Evolutionary conservation across 1,284 basidiomycete species (phyloP).

Genomic region (Sporisorium reilianum): DNA sequence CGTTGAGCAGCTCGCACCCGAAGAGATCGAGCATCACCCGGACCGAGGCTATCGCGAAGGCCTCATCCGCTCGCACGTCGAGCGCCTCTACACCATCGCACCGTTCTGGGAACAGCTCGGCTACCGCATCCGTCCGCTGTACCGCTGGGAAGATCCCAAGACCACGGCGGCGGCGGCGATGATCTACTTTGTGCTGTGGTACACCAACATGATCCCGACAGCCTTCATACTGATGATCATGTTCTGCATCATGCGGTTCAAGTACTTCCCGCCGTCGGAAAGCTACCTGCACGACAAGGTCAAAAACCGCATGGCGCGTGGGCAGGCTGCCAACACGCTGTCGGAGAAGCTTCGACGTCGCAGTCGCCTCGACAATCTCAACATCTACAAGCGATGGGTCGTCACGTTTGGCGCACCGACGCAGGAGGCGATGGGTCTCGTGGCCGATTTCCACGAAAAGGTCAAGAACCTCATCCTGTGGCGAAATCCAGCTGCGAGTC

Average conservation of each 20-base stretch:
- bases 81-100: slow-evolving; percentile 68
- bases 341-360: slow-evolving; percentile 62
- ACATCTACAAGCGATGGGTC: slow-evolving; percentile 66
- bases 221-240: slow-evolving; percentile 65
- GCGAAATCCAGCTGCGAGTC: slow-evolving; percentile 63
- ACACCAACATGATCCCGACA: slow-evolving; percentile 65
- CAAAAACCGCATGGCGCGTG: slow-evolving; percentile 64
- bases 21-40: slow-evolving; percentile 65
- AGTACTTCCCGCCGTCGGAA: slow-evolving; percentile 67
- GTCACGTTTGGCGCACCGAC: slow-evolving; percentile 56
- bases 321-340: slow-evolving; percentile 64
- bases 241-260: slow-evolving; percentile 66
- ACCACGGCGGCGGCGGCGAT: slow-evolving; percentile 63
- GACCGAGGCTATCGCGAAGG: slow-evolving; percentile 65
- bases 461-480: slow-evolving; percentile 67
- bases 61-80: slow-evolving; percentile 63
- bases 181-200: slow-evolving; percentile 69
- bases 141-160: slow-evolving; percentile 54
- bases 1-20: slow-evolving; percentile 64
- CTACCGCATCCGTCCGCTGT: slow-evolving; percentile 33
- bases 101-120: slow-evolving; percentile 68
- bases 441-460: slow-evolving; percentile 68
- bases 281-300: slow-evolving; percentile 65
- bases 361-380: slow-evolving; percentile 65
- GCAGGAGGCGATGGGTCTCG: slow-evolving; percentile 58